A percentile compares a stretch with the other conserved stretches of the same genome.
Evolutionary conservation across 1,284 basidiomycete genomes (phyloP).

Genomic region (Apiotrichum veenhuisii): DNA sequence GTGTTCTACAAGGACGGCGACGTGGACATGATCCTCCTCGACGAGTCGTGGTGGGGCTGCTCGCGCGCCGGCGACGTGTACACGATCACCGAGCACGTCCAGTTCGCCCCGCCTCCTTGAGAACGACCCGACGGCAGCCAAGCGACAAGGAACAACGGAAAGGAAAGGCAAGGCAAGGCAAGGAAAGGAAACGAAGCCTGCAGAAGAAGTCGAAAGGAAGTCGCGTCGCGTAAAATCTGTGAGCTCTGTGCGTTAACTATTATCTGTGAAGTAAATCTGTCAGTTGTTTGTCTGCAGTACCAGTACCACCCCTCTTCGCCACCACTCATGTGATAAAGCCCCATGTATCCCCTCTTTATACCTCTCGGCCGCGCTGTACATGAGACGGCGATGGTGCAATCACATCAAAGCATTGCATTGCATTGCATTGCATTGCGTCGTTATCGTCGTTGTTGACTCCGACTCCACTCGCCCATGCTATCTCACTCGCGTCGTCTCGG

Average conservation of each 20-base stretch:
- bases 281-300: background rate
- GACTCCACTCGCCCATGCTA: background rate
- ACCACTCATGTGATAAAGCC: background rate
- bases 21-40: conserved; percentile 20
- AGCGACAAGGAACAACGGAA: no score
- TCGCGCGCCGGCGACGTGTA: conserved; percentile 15
- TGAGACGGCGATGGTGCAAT: background rate
- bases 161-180: no score
- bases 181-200: no score
- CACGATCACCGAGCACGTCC: conserved; percentile 17
- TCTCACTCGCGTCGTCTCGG: background rate
- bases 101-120: background rate
- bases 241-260: no score
- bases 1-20: conserved; percentile 9
- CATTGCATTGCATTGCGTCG: no score
- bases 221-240: no score
- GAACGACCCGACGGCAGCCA: no score
- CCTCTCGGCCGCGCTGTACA: no score
- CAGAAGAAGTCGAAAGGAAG: no score
- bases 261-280: background rate
- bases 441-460: no score
- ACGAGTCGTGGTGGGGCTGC: conserved; percentile 18
- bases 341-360: background rate
- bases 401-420: background rate
- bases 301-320: background rate